Conservation (phyloP, 495 filamentous ascomycete genomes). For the Penicillium herquei region DNA sequence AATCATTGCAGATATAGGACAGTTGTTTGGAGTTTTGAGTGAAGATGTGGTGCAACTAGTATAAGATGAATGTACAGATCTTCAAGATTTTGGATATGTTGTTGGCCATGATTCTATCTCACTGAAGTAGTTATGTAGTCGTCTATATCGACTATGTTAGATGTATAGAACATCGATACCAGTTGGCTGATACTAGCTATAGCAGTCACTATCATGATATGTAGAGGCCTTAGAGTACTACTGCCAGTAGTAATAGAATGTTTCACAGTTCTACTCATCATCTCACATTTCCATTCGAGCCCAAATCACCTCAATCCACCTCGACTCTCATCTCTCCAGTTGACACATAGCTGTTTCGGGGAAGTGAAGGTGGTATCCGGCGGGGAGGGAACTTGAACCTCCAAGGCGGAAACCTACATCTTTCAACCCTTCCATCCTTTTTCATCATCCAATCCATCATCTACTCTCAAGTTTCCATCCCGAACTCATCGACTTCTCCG, state of each 20-base stretch:
- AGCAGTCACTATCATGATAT: too few species aligned
- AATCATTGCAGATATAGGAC: slow-evolving; percentile 49
- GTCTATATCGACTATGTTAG: not conserved
- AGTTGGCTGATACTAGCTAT: not conserved
- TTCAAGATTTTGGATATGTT: not conserved
- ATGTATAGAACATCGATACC: not conserved
- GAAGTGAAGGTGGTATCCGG: slow-evolving; percentile 21
- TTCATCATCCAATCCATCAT: slow-evolving; percentile 30
- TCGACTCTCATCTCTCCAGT: too few species aligned
- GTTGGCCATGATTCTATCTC: not conserved
- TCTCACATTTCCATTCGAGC: too few species aligned
- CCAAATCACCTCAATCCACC: too few species aligned
- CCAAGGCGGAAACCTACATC: slow-evolving; percentile 27
- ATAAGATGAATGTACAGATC: not conserved
- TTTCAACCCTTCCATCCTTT: slow-evolving; percentile 21
- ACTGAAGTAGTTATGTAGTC: not conserved
- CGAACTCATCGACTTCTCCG: slow-evolving; percentile 6
- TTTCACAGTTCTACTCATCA: too few species aligned
- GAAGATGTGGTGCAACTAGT: slow-evolving; percentile 68
- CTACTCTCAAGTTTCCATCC: slow-evolving; percentile 11
- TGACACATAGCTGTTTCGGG: slow-evolving; percentile 10
- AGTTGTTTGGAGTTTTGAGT: slow-evolving; percentile 69
- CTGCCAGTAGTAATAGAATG: too few species aligned
- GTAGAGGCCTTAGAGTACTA: too few species aligned
- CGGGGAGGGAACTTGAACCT: slow-evolving; percentile 29